A percentile compares a stretch with the other conserved stretches of the same genome.
Conservation (phyloP, 1,284 basidiomycete genomes). For the Veloboletus limbatus region DNA sequence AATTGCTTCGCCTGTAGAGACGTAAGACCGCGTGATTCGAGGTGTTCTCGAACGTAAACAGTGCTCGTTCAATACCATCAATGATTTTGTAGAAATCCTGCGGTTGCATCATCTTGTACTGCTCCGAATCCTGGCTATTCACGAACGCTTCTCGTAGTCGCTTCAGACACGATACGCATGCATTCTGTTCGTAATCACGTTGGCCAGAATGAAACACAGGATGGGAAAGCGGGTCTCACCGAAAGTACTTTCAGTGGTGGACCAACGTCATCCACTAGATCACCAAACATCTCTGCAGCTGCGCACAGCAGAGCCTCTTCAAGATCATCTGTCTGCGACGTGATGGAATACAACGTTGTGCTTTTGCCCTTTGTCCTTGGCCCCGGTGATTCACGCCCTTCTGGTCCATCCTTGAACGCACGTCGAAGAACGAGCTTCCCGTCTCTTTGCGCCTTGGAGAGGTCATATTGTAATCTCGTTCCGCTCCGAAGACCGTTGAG, state of each 20-base stretch:
- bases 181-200: constrained; percentile 40
- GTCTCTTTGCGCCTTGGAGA: constrained; percentile 66
- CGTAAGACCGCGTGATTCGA: constrained; percentile 80
- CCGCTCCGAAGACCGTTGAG: constrained; percentile 83
- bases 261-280: constrained; percentile 80
- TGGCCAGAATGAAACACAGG: background rate
- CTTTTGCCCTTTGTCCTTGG: constrained; percentile 9
- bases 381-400: too few species aligned
- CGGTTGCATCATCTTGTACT: constrained; percentile 38
- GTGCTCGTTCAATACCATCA: constrained; percentile 62
- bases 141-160: constrained; percentile 65
- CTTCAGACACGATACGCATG: constrained; percentile 58
- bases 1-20: constrained; percentile 61
- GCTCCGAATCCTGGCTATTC: constrained; percentile 26
- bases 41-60: constrained; percentile 75
- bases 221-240: constrained; percentile 43
- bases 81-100: constrained; percentile 64
- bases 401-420: constrained; percentile 16
- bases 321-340: constrained; percentile 38
- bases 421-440: constrained; percentile 44
- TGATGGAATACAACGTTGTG: constrained; percentile 11
- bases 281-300: constrained; percentile 77
- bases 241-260: constrained; percentile 75
- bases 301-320: constrained; percentile 61
- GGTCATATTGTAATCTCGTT: constrained; percentile 77